Base-by-base conservation (phyloP, 768 basidiomycete genomes). In the Neoboletus subvelutipes region DNA sequence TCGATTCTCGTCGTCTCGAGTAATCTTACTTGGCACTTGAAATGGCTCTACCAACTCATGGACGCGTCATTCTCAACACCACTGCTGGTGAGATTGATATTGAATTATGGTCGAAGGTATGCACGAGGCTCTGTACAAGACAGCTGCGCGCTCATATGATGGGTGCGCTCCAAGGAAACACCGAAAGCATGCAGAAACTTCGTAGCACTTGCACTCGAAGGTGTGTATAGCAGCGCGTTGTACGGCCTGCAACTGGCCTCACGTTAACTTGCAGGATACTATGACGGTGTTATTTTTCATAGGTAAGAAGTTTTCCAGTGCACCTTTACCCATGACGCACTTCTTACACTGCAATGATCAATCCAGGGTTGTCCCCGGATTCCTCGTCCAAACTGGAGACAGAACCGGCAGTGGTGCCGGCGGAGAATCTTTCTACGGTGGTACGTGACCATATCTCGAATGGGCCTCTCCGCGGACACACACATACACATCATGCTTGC, bases 371-470 rank as follows among this genome's bases (percentile, higher is more conserved):
- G 89, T 98, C 2, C 90, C 94, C 1, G 84, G 86, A 18, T 97
- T 98, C 71, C 83, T 98, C 43, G 90, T 97, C 1, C 97, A 98
- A 71, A 94, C 94, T 2, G 96, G 96, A 18, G 96, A 98, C 70
- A 86, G 80, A 62, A 94, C 94, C 0, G 93, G 94, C 1, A 92
- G 92, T 0, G 97, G 97, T 2, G 85, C 75, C 0, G 94, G 94
- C 8, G 95, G 97, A 61, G 96, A 98, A 69, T 95, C 93, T 1
- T 91, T 97, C 71, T 98, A 91, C 63, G 96, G 96, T 71, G 94
- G 94, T 79, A 58, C 59, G 75, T 70, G 36, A 28, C n/a, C 18
- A 4, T 29, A 12, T 48, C 2, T 47, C 7, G 10, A 34, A 31
- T 10, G 26, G 15, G 4, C n/a, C 11, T 17, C 28, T 41, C 34